Evolutionary conservation across 352 stramenopile species (phyloP).

Genomic region (Globisporangium yorkense): DNA sequence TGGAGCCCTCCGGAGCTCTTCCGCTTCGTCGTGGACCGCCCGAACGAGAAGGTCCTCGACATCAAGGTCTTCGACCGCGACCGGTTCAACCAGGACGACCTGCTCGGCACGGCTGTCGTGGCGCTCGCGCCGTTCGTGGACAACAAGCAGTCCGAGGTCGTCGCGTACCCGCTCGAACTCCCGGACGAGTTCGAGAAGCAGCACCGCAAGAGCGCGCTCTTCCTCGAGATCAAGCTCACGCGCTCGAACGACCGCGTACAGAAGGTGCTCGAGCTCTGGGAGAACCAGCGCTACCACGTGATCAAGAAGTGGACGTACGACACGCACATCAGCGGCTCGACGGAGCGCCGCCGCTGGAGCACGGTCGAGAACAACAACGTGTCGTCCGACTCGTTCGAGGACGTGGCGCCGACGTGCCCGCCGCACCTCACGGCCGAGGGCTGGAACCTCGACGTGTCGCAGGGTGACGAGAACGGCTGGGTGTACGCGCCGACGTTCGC

Average conservation of each 20-base stretch:
- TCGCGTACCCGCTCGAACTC: constrained; percentile 52
- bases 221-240: constrained; percentile 52
- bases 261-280: constrained; percentile 76
- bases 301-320: constrained; percentile 74
- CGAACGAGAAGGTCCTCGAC: constrained; percentile 47
- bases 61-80: constrained; percentile 65
- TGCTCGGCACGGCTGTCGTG: constrained; percentile 43
- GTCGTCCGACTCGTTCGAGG: constrained; percentile 57
- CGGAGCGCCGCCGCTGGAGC: constrained; percentile 71
- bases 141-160: constrained; percentile 31
- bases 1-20: constrained; percentile 54
- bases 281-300: constrained; percentile 81
- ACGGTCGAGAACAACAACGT: constrained; percentile 52
- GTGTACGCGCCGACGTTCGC: constrained; percentile 75
- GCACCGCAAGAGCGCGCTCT: constrained; percentile 50
- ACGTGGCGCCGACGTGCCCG: constrained; percentile 59
- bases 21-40: constrained; percentile 51
- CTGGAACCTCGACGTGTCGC: constrained; percentile 72
- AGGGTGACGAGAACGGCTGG: constrained; percentile 79
- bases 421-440: constrained; percentile 45
- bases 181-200: constrained; percentile 52
- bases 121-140: constrained; percentile 45
- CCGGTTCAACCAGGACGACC: constrained; percentile 53
- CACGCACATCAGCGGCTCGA: constrained; percentile 42
- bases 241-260: constrained; percentile 43